Conservation (phyloP, 441 rosid species). For the Pelargonium citronellum region DNA sequence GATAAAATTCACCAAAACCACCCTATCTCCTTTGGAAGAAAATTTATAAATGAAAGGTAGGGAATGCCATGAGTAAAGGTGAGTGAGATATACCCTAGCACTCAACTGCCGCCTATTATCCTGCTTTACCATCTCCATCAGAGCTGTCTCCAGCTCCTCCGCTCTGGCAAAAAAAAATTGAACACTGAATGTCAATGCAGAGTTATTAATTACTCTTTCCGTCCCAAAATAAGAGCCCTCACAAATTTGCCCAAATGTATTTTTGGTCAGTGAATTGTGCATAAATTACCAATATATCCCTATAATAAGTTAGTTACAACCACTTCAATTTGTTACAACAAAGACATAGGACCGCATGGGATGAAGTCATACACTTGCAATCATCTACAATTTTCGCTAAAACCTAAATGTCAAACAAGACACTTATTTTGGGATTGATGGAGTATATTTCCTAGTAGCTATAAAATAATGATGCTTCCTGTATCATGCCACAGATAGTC, state of each 20-base stretch:
- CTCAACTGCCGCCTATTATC: slow-evolving; percentile 88
- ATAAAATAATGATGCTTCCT: background rate
- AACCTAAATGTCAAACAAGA: too few relatives aligned
- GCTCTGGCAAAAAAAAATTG: slow-evolving; percentile 44
- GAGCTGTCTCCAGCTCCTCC: slow-evolving; percentile 94
- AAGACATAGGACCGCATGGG: too few relatives aligned
- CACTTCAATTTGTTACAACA: too few relatives aligned
- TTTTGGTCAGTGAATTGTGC: background rate
- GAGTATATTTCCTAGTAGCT: background rate
- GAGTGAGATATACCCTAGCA: slow-evolving; percentile 54
- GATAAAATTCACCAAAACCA: background rate
- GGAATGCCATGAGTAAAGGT: slow-evolving; percentile 2
- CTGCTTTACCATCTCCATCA: slow-evolving; percentile 97
- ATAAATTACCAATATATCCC: background rate
- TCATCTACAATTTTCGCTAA: too few relatives aligned
- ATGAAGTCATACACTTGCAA: too few relatives aligned
- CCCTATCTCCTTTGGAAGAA: background rate
- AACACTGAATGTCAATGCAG: background rate
- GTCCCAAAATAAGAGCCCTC: background rate
- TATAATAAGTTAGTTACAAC: too few relatives aligned
- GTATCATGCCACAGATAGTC: background rate
- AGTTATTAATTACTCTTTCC: background rate
- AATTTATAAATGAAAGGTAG: background rate
- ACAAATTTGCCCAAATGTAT: too few relatives aligned
- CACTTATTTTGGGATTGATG: too few relatives aligned